These are phyloP conservation scores for Quercus aquifolioides DNA, from an alignment of 306 rosid species.

Conservation along the genomic window DNA sequence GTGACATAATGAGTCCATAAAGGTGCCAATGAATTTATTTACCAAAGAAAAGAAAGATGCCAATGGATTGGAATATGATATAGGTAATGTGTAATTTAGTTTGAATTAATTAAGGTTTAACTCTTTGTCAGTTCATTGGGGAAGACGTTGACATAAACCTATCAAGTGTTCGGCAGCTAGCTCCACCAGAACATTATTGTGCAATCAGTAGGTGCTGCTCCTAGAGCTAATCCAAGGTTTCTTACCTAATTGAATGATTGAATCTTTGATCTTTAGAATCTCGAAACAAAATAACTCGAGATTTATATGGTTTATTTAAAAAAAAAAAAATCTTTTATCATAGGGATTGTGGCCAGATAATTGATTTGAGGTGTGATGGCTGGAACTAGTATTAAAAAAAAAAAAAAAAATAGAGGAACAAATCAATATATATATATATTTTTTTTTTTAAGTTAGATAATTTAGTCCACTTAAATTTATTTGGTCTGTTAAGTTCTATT, in stretches of 20 bases:
- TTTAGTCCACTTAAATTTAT: too few species aligned
- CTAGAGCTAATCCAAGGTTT: constrained; percentile 12
- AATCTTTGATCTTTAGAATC: too few species aligned
- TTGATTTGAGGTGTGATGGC: too few species aligned
- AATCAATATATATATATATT: too few species aligned
- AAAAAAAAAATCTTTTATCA: too few species aligned
- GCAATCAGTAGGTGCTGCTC: constrained; percentile 11
- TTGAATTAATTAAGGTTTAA: background rate
- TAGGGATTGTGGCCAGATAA: too few species aligned
- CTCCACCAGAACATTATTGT: constrained; percentile 16
- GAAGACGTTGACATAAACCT: background rate
- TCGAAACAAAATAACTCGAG: too few species aligned
- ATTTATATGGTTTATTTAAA: too few species aligned
- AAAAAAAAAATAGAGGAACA: too few species aligned
- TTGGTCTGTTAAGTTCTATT: accelerated
- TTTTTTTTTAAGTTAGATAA: too few species aligned
- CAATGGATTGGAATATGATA: constrained; percentile 13
- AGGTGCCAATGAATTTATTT: constrained; percentile 10
- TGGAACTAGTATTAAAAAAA: too few species aligned
- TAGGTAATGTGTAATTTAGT: background rate
- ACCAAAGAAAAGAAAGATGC: background rate
- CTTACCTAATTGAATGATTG: constrained; percentile 3
- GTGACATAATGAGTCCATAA: background rate
- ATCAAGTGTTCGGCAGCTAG: background rate
- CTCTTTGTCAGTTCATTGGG: background rate